These are phyloP conservation scores for Castanospermum australe DNA, from an alignment of 306 rosid species.

Conservation along the genomic window DNA sequence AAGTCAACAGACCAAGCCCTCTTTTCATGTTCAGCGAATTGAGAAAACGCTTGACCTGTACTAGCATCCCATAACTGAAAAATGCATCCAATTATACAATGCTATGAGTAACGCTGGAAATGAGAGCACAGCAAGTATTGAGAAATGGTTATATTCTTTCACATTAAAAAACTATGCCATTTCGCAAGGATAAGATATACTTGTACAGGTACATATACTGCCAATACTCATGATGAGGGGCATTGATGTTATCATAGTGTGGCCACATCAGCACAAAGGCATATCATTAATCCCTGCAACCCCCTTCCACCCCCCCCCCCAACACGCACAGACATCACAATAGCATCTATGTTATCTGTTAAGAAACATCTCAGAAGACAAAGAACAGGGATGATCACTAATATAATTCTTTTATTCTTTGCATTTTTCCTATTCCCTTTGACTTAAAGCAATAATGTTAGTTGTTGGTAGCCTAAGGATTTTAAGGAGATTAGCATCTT, in stretches of 20 bases:
- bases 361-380: no score
- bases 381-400: no score
- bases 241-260: background rate
- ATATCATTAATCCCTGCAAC: background rate
- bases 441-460: background rate
- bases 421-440: no score
- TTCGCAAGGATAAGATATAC: background rate
- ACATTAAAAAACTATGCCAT: background rate
- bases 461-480: background rate
- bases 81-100: conserved; percentile 28
- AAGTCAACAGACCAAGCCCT: conserved; percentile 92
- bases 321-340: no score
- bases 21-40: conserved; percentile 57
- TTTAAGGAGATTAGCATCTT: background rate
- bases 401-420: background rate
- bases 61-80: conserved; percentile 86
- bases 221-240: no score
- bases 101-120: conserved; percentile 20
- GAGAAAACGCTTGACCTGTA: conserved; percentile 65
- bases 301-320: no score
- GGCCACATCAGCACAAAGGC: conserved; percentile 1
- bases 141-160: background rate
- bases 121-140: background rate
- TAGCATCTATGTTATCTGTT: no score
- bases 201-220: background rate